Percentiles rank a stretch among this genome's conserved stretches.
Evolutionary conservation across 352 stramenopile genomes (phyloP).

Genomic region (Globisporangium canariense): DNA sequence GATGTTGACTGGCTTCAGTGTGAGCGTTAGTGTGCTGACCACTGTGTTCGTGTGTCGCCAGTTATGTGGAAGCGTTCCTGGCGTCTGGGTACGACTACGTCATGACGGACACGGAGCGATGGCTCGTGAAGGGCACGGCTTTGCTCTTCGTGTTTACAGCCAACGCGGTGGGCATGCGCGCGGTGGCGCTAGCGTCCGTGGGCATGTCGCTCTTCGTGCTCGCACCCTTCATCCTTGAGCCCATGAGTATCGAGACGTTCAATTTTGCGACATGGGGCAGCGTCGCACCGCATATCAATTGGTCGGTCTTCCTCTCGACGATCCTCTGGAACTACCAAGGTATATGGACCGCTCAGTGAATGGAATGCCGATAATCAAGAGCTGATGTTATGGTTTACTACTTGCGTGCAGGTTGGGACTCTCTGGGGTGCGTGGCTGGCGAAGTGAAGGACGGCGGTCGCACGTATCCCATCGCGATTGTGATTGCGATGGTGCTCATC

Average conservation of each 20-base stretch:
- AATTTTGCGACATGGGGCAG: conserved; percentile 72
- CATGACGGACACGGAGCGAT: conserved; percentile 51
- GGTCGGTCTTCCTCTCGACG: conserved; percentile 83
- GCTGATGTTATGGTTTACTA: neutral
- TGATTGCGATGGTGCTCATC: conserved; percentile 78
- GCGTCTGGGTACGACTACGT: conserved; percentile 52
- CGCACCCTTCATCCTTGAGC: conserved; percentile 75
- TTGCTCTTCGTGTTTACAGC: conserved; percentile 67
- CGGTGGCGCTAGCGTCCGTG: conserved; percentile 67
- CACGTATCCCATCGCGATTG: conserved; percentile 81
- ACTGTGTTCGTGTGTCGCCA: conserved; percentile 11
- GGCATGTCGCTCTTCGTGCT: conserved; percentile 84
- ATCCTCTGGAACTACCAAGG: conserved; percentile 88
- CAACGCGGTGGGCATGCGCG: conserved; percentile 77
- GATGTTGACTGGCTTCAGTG: neutral
- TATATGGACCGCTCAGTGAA: neutral
- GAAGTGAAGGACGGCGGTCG: conserved; percentile 79
- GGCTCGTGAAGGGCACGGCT: conserved; percentile 67
- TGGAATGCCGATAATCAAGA: neutral
- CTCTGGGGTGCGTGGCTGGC: conserved; percentile 76
- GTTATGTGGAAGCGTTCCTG: conserved; percentile 78
- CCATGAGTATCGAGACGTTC: conserved; percentile 65
- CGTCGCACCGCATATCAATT: conserved; percentile 67
- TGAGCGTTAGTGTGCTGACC: neutral
- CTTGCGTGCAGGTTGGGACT: conserved; percentile 58